Conservation (phyloP, 768 basidiomycete genomes). For the Phaeolepiota aurea region DNA sequence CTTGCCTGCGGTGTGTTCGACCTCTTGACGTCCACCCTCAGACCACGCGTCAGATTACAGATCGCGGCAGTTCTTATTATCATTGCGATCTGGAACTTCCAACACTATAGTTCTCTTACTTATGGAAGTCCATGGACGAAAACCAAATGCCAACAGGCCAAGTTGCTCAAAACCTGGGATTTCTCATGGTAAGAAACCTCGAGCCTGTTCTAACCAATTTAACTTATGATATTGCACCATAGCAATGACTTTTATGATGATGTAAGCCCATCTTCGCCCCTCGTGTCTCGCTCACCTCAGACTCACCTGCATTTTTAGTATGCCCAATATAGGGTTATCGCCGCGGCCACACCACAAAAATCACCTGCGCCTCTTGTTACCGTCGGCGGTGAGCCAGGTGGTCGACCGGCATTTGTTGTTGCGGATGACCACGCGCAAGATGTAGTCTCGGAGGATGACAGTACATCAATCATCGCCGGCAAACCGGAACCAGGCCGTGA, state of each 20-base stretch:
- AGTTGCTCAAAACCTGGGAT: constrained; percentile 94
- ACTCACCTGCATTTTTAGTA: constrained; percentile 32
- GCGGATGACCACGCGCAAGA: constrained; percentile 24
- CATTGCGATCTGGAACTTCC: constrained; percentile 71
- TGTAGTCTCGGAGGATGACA: constrained; percentile 10
- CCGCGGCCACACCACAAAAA: constrained; percentile 25
- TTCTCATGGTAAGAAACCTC: constrained; percentile 64
- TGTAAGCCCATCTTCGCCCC: constrained; percentile 30
- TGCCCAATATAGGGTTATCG: constrained; percentile 37
- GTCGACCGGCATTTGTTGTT: constrained; percentile 46
- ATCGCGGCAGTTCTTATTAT: constrained; percentile 69
- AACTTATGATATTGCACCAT: neutral
- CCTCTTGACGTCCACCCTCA: constrained; percentile 68
- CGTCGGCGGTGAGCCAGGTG: constrained; percentile 44
- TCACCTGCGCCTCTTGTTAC: constrained; percentile 26
- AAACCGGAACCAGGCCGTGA: constrained; percentile 69
- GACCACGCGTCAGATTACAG: constrained; percentile 72
- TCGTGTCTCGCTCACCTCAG: neutral
- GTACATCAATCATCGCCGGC: constrained; percentile 33
- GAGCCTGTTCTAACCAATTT: constrained; percentile 2
- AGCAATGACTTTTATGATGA: constrained; percentile 65
- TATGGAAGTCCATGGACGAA: constrained; percentile 90
- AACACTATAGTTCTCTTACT: constrained; percentile 68
- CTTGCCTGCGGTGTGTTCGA: constrained; percentile 76
- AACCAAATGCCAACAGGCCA: constrained; percentile 61